phyloP scores from a whole-genome alignment of 2,329 filamentous ascomycete species.

The Cladosporium velox region DNA sequence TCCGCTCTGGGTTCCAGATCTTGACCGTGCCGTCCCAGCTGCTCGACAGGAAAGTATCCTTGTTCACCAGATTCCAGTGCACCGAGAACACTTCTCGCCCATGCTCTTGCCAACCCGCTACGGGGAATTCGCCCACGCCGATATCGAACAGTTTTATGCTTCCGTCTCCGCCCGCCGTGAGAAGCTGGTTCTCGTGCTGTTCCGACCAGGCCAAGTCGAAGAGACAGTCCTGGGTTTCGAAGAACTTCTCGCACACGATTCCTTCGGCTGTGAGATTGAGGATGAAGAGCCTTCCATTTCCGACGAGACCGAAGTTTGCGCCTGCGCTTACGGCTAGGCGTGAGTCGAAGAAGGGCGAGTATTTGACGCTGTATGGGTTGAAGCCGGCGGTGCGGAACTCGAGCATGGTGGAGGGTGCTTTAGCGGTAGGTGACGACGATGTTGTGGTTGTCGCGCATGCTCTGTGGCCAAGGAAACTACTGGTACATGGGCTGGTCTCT shows the following conservation, averaged over 20 bases:
- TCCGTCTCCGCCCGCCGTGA: constrained; percentile 88
- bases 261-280: constrained; percentile 81
- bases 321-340: constrained; percentile 85
- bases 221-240: constrained; percentile 94
- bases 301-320: constrained; percentile 96
- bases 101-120: constrained; percentile 92
- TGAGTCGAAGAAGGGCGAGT: constrained; percentile 97
- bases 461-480: neutral
- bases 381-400: constrained; percentile 91
- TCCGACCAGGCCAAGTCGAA: constrained; percentile 97
- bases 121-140: constrained; percentile 75
- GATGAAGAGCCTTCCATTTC: constrained; percentile 87
- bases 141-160: constrained; percentile 94
- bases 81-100: constrained; percentile 91
- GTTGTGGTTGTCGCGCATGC: neutral
- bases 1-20: constrained; percentile 79
- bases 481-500: neutral
- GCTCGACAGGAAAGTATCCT: constrained; percentile 85
- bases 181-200: constrained; percentile 90
- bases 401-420: constrained; percentile 63
- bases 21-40: constrained; percentile 98
- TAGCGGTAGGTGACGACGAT: neutral
- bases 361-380: constrained; percentile 96
- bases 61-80: constrained; percentile 86
- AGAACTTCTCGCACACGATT: constrained; percentile 82